phyloP scores from a whole-genome alignment of 106 monocot species.

The Allium cepa region DNA sequence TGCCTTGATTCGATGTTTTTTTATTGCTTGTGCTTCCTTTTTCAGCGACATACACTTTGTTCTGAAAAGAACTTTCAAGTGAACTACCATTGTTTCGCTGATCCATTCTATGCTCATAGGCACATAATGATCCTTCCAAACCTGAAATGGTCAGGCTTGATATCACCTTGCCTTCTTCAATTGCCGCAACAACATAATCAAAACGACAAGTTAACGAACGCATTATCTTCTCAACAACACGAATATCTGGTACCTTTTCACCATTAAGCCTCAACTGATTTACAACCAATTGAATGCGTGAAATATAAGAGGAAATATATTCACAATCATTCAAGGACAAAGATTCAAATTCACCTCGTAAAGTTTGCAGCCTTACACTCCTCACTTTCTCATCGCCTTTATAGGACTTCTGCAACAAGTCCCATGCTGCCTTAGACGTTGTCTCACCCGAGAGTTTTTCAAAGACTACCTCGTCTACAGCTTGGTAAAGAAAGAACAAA shows the following conservation, averaged over 20 bases:
- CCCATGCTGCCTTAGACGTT: slow-evolving; percentile 1
- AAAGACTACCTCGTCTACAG: not conserved
- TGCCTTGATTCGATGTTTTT: not conserved
- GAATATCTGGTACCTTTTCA: too few relatives aligned
- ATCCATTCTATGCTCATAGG: not conserved
- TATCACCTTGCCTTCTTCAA: not conserved
- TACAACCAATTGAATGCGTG: not conserved
- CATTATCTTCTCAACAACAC: slow-evolving; percentile 8
- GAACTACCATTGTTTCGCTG: not conserved
- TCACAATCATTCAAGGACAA: not conserved
- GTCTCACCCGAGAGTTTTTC: not conserved
- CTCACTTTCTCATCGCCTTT: slow-evolving; percentile 5
- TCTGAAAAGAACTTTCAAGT: not conserved
- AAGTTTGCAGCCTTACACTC: slow-evolving; percentile 4
- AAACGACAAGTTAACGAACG: not conserved
- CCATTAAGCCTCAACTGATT: slow-evolving; percentile 6
- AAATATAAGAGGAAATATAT: not conserved
- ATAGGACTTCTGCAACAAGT: not conserved
- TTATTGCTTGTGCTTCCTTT: too few relatives aligned
- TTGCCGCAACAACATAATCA: slow-evolving; percentile 4
- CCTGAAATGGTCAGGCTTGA: not conserved
- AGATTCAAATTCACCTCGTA: slow-evolving; percentile 2
- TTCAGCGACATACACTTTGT: not conserved
- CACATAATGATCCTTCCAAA: not conserved
- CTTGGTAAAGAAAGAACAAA: slow-evolving; percentile 2